Evolutionary conservation across 306 rosid genomes (phyloP), one percentile per base, ranked within the genome.

Genomic region (Pyrus pyrifolia): DNA sequence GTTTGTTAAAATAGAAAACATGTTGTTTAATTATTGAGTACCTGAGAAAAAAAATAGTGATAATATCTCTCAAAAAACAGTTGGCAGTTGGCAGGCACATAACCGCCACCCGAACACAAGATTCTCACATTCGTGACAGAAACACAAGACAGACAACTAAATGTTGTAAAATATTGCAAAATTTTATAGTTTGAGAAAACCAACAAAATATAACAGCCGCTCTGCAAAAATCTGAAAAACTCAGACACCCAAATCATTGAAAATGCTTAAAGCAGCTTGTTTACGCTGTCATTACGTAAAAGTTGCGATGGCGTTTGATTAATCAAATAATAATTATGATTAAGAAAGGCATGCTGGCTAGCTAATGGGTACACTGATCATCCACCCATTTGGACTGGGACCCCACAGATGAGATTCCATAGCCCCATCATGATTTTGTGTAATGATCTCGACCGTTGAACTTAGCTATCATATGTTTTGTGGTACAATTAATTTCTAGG

Each of bases 201-300:
- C 38, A 61, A 64, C 68, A 64, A 31, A 30, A 64, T 17, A 64
- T 3, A 29, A 17, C 42, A 63, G 68, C 13, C 40, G 4, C 5
- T 13, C 66, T 61, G 70, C 70, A 19, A 35, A 33, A 19, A 18
- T 35, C 8, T 65, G 27, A 29, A 62, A 23, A 29, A 19, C 6
- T 65, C 69, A 4, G 27, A 65, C 8, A 18, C 25, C 44, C 69
- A 65, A 65, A 66, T 66, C 70, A 60, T 46, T 42, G 68, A 67
- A 49, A 35, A 9, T 9, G 44, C 40, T 73, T n/a, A 72, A 45
- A 19, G 35, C 33, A 58, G 76, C 57, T 38, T 73, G 4, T 8
- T 60, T 25, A 17, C 45, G 83, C 81, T 78, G 91, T 81, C 80
- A 86, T 83, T 84, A 60, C 78, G 81, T 76, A 68, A 79, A 76